phyloP scores from a whole-genome alignment of 2,329 filamentous ascomycete genomes.

The Coniella vitis region DNA sequence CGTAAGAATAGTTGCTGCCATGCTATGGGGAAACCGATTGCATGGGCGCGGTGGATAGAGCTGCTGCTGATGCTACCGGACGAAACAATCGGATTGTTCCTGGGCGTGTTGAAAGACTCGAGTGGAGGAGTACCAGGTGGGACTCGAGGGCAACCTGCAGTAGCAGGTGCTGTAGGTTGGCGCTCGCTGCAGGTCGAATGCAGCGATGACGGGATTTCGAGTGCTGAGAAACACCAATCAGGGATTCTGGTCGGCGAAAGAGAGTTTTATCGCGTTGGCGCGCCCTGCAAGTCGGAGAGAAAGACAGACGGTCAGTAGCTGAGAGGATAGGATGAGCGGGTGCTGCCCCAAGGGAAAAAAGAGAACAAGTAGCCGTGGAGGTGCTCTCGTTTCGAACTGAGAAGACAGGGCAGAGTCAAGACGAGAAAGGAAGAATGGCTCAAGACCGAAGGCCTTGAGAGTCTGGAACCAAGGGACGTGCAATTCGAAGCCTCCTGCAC shows the following conservation, averaged over 20 bases:
- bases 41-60: slow-evolving; percentile 12
- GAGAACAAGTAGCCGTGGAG: no score
- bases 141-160: slow-evolving; percentile 1
- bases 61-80: background rate
- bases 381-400: no score
- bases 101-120: background rate
- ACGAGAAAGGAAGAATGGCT: background rate
- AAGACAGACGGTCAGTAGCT: no score
- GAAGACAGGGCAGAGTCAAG: background rate
- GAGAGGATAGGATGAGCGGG: no score
- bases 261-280: no score
- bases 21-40: slow-evolving; percentile 15
- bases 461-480: background rate
- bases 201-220: background rate
- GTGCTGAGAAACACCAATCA: no score
- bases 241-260: no score
- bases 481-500: no score
- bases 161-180: background rate
- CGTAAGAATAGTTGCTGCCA: slow-evolving; percentile 33
- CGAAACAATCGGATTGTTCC: slow-evolving; percentile 14
- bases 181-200: background rate
- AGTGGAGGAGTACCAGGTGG: background rate
- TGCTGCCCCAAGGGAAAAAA: no score
- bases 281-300: no score
- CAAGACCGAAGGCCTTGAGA: background rate